Base-by-base conservation (phyloP, 768 basidiomycete genomes). In the Tulasnella sp. region DNA sequence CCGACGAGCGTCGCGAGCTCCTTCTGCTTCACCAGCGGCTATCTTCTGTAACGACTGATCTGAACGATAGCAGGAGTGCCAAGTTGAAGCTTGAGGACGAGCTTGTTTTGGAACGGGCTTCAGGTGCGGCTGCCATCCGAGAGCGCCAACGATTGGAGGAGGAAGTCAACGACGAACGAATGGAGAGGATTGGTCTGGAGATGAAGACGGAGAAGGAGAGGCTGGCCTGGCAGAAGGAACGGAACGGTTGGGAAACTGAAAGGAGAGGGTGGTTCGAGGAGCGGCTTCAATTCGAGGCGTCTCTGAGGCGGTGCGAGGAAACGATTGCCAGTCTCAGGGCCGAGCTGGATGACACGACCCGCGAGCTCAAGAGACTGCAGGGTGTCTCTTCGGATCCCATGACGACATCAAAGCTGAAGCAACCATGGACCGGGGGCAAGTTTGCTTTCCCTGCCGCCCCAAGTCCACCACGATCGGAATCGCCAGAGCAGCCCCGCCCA, bases 1-100 rank as follows among this genome's bases (percentile, higher is more conserved):
- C 94, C 67, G 85, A 84, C n/a, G 93, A 95, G 83, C 86, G 92
- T 34, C 87, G 90, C 73, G 94, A 96, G 76, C 91, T 90, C 1
- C 94, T 92, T 90, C 67, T 76, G 15, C 67, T 69, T 34, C 75
- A 76, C 69, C 38, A 76, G 19, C 75, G 75, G 17, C n/a, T 68
- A 14, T 34, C 40, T 19, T 11, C 67, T 6, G 31, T 68, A 22
- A 68, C 39, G 3, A 14, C 69, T 3, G 75, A 76, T 25, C 40
- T 76, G 2, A 49, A 74, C 37, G 58, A 29, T 9, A 58, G 54
- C 49, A 45, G 73, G 31, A 34, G 17, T 8, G 22, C 54, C 45
- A 31, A 38, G 38, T 38, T 38, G 17, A 74, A 74, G 67, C 64
- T 76, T 11, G 75, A 76, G 52, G 67, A 40, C 12, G 69, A 76